Evolutionary conservation across 2,329 filamentous ascomycete genomes (phyloP).

Genomic region (Talaromyces sp.): DNA sequence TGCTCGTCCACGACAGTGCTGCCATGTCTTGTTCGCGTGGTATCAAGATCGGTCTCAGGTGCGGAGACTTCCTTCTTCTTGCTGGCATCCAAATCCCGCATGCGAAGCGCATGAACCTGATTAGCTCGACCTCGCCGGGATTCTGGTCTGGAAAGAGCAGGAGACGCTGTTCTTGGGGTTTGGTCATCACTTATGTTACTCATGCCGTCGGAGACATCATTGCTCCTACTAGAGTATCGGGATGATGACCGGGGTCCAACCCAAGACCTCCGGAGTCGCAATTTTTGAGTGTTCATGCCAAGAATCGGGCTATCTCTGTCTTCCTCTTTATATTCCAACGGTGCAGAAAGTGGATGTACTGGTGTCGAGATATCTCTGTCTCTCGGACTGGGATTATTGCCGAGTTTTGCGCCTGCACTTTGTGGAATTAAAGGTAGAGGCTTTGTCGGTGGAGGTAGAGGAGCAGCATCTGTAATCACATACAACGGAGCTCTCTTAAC

Average conservation of each 20-base stretch:
- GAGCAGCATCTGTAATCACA: constrained; percentile 31
- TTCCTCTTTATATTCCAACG: constrained; percentile 4
- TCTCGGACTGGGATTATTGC: not conserved
- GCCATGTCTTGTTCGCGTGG: not conserved
- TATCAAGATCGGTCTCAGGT: not conserved
- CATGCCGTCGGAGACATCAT: constrained; percentile 9
- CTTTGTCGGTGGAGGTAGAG: constrained; percentile 32
- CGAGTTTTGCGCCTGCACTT: constrained; percentile 3
- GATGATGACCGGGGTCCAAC: constrained; percentile 14
- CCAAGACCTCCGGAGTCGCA: constrained; percentile 9
- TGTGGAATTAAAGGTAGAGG: constrained; percentile 35
- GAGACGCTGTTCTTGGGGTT: constrained; percentile 10
- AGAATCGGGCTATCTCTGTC: constrained; percentile 17
- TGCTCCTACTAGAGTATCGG: constrained; percentile 11
- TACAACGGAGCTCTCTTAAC: constrained; percentile 16
- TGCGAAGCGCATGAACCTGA: constrained; percentile 27
- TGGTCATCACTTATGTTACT: constrained; percentile 6
- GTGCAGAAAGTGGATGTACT: constrained; percentile 3
- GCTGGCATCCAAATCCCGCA: constrained; percentile 28
- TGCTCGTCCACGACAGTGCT: not conserved
- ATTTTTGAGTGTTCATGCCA: constrained; percentile 9
- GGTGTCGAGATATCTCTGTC: constrained; percentile 7
- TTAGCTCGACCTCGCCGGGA: constrained; percentile 23
- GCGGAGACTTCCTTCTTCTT: constrained; percentile 19
- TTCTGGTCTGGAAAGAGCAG: constrained; percentile 20